These are phyloP conservation scores for Scenedesmus sp. DNA, from an alignment of 163 green algal species.

Conservation along the genomic window DNA sequence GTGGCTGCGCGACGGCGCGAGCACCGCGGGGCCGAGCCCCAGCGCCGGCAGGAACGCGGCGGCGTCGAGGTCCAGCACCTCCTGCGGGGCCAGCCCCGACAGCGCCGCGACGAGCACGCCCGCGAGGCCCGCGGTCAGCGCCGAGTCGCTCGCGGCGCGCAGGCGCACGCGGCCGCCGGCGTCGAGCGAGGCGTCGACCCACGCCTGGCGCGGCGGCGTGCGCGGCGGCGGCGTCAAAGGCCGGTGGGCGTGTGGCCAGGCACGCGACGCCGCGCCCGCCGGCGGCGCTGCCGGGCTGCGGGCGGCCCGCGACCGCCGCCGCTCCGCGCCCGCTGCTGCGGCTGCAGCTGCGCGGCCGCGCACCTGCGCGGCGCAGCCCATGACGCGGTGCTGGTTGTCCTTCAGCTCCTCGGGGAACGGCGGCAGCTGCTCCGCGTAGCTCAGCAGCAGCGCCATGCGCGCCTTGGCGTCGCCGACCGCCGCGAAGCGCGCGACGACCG, in stretches of 20 bases:
- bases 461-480: slow-evolving; percentile 41
- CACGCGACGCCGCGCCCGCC: too few species aligned
- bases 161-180: slow-evolving; percentile 64
- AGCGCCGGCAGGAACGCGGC: slow-evolving; percentile 53
- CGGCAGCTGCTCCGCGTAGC: slow-evolving; percentile 54
- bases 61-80: slow-evolving; percentile 63
- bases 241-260: neutral
- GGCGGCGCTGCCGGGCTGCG: too few species aligned
- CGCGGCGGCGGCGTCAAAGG: neutral
- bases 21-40: slow-evolving; percentile 56
- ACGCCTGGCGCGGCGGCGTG: slow-evolving; percentile 58
- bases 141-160: slow-evolving; percentile 79
- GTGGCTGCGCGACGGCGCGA: slow-evolving; percentile 78
- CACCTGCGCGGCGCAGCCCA: slow-evolving; percentile 89
- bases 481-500: slow-evolving; percentile 13
- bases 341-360: neutral
- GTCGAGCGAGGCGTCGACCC: slow-evolving; percentile 73
- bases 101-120: slow-evolving; percentile 72
- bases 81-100: slow-evolving; percentile 66
- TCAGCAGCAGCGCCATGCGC: slow-evolving; percentile 63
- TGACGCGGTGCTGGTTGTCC: slow-evolving; percentile 77
- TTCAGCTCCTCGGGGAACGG: slow-evolving; percentile 52
- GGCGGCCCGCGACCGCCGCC: too few species aligned
- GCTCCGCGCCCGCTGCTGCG: slow-evolving; percentile 5
- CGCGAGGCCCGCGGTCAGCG: slow-evolving; percentile 79